Evolutionary conservation across 345 rosid genomes (phyloP), one percentile per base, ranked within the genome.

Genomic region (Eucalyptus viminalis): DNA sequence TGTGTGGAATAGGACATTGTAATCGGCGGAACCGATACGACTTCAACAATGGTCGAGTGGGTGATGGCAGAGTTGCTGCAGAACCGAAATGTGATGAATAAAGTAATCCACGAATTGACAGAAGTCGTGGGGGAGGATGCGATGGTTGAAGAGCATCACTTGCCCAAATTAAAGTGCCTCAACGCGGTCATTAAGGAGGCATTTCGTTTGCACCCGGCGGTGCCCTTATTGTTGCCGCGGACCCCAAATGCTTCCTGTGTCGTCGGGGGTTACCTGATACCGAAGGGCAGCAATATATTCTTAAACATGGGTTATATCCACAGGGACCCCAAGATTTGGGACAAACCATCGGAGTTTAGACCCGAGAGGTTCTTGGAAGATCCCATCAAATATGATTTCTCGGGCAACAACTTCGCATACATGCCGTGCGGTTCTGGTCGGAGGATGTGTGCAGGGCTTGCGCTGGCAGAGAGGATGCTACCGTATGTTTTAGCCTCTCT

Each of bases 31-130:
- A 81, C 87, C 1, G 87, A 88, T 3, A 94, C 95, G 8, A 89
- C 94, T 11, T 40, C 93, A 4, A 94, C 94, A 5, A 91, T 89
- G 86, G 47, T 92, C 0, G 97, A 94, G 49, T 95, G 94, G 91
- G 89, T 92, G 24, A 93, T 95, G 95, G 89, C 95, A 1, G 93
- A 92, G 87, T 60, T 95, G 6, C 43, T 93, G 65, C 87, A 90
- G 29, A 90, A 93, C 49, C 93, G 90, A 3, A 90, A 89, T 49
- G 90, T 91, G 34, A 86, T 90, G 67, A 25, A 25, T 2, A 58
- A 58, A 58, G 67, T 58, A 58, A 29, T 58, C 67, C 16, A 6
- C 8, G 67, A 60, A 60, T 60, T 60, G 67, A 60, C 16, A 27
- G 67, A 60, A 60, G 67, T 60, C 0, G 31, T 60, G 31, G 31